Evolutionary conservation across 176 grass and related monocot genomes (phyloP), one percentile per base, ranked within the genome.

Genomic region (Aegilops sharonensis): DNA sequence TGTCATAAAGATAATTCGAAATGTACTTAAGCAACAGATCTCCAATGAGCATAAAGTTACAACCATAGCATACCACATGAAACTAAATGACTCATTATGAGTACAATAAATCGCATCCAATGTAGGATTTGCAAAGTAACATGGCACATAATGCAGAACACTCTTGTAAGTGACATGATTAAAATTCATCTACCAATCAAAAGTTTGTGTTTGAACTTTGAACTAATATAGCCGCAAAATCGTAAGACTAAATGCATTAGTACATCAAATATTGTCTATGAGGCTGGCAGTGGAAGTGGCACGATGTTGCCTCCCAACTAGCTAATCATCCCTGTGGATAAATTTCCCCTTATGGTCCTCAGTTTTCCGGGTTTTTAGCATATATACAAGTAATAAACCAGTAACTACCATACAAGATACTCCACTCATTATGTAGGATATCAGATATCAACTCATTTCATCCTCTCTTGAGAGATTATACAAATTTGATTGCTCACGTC

Each of bases 1-100:
- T 91, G 39, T 31, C 15, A 69, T 18, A 68, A 68, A 68, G 20
- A 77, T 80, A 36, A 67, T 68, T 32, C 23, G 23, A 75, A 87
- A 87, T 39, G 4, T 1, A 75, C 75, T 61, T 39, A 9, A 69
- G 18, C 36, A 64, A 52, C 21, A 57, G 54, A 77, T 50, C n/a
- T 72, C 14, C 14, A 17, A 17, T 36, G 54, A 31, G 18, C 34
- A 39, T 79, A 79, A 25, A 63, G 5, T 5, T 56, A 7, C 30
- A 70, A 36, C 12, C 80, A 36, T 57, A 54, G 80, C 45, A 82
- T 34, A 70, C 0, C 0, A 61, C 17, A 47, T 77, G 45, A 75
- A 85, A 89, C n/a, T 9, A 89, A 72, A 65, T 13, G 62, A 17
- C 20, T 18, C 43, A 0, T 47, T 7, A 89, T 1, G 59, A 31